Percentiles rank a stretch among this genome's conserved stretches.
These are phyloP conservation scores for Earliella scabrosa DNA, from an alignment of 1,284 basidiomycete species.

Conservation along the genomic window DNA sequence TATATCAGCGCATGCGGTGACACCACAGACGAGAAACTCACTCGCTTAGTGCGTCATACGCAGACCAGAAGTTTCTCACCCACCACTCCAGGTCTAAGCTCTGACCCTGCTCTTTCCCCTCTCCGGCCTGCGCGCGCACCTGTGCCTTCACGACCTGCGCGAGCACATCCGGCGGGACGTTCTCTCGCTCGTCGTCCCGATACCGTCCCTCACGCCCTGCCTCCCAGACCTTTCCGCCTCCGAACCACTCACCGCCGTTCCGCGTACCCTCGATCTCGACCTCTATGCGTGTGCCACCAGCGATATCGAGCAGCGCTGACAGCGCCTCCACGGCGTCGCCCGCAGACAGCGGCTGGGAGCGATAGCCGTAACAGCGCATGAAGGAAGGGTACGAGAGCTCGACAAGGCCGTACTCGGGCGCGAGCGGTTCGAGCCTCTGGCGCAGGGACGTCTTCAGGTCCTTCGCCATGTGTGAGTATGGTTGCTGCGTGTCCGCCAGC, in stretches of 20 bases:
- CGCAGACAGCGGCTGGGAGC: constrained; percentile 85
- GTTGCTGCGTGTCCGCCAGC: constrained; percentile 91
- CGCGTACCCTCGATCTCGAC: constrained; percentile 84
- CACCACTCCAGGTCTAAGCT: constrained; percentile 70
- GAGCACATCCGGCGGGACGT: constrained; percentile 42
- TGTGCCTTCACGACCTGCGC: constrained; percentile 26
- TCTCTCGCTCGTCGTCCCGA: constrained; percentile 51
- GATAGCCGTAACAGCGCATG: constrained; percentile 89
- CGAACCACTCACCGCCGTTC: constrained; percentile 92
- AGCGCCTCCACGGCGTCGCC: constrained; percentile 94
- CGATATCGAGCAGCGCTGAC: constrained; percentile 88
- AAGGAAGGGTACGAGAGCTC: constrained; percentile 96
- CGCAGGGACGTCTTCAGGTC: constrained; percentile 87
- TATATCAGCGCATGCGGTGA: constrained; percentile 1
- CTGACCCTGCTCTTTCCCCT: constrained; percentile 42
- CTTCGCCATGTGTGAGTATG: constrained; percentile 96
- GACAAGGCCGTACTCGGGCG: constrained; percentile 96
- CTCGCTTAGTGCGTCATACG: constrained; percentile 90
- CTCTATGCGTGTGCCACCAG: constrained; percentile 88
- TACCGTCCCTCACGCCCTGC: constrained; percentile 48
- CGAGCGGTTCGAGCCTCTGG: constrained; percentile 85
- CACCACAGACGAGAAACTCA: constrained; percentile 49
- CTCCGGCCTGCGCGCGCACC: constrained; percentile 30
- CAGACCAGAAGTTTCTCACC: constrained; percentile 92
- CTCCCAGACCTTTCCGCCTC: constrained; percentile 75